phyloP scores from a whole-genome alignment of 2,329 filamentous ascomycete genomes.

The Fusarium tjaetaba region DNA sequence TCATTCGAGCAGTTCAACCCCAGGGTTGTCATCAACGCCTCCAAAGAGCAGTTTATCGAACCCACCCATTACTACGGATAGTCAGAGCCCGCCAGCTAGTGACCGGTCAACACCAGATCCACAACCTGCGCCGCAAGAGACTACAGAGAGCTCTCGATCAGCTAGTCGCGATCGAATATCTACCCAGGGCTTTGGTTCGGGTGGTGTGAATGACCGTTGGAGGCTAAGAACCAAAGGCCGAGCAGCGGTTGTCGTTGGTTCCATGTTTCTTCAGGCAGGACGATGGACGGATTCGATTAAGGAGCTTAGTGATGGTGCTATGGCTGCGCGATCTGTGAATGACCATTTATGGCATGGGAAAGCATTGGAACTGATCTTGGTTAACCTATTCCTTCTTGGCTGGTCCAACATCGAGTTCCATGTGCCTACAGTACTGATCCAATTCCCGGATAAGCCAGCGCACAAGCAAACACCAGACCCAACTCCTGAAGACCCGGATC shows the following conservation, averaged over 20 bases:
- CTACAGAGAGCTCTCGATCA: slow-evolving; percentile 59
- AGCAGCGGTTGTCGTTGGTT: slow-evolving; percentile 81
- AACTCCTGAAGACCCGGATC: slow-evolving; percentile 52
- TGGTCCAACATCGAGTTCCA: slow-evolving; percentile 88
- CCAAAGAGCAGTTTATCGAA: slow-evolving; percentile 60
- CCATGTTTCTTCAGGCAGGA: slow-evolving; percentile 87
- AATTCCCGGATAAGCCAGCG: slow-evolving; percentile 57
- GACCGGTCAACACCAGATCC: slow-evolving; percentile 55
- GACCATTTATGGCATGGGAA: slow-evolving; percentile 99
- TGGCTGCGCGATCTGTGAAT: slow-evolving; percentile 78
- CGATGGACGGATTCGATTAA: slow-evolving; percentile 89
- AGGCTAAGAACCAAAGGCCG: slow-evolving; percentile 84
- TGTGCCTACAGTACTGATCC: slow-evolving; percentile 68
- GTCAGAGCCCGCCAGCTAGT: slow-evolving; percentile 49
- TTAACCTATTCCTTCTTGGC: slow-evolving; percentile 83
- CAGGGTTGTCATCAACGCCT: slow-evolving; percentile 62
- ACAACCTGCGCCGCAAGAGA: slow-evolving; percentile 50
- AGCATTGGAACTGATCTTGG: slow-evolving; percentile 85
- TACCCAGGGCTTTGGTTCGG: slow-evolving; percentile 77
- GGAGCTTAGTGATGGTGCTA: slow-evolving; percentile 83
- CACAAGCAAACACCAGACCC: slow-evolving; percentile 46
- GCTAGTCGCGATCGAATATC: slow-evolving; percentile 65
- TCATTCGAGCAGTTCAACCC: slow-evolving; percentile 57
- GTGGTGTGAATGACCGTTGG: slow-evolving; percentile 78
- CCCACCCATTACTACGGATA: slow-evolving; percentile 61